phyloP scores from a whole-genome alignment of 148 eudicot species.

The Rhododendron kiyosumense region DNA sequence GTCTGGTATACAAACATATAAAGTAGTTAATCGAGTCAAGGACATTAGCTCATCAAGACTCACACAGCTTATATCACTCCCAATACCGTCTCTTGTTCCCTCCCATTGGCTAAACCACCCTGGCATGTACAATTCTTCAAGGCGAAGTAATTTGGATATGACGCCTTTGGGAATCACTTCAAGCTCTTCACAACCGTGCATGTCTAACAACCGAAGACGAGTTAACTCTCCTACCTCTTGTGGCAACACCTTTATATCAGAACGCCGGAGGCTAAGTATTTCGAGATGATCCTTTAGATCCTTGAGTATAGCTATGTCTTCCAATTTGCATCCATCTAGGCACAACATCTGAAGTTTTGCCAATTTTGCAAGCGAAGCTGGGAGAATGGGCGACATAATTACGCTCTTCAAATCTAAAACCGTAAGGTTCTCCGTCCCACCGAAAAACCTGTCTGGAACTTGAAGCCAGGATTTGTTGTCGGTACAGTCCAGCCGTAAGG shows the following conservation, averaged over 20 bases:
- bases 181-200: rapidly evolving
- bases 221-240: background rate
- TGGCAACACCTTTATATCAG: background rate
- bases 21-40: background rate
- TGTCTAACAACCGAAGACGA: background rate
- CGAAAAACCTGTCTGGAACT: background rate
- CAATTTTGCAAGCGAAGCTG: background rate
- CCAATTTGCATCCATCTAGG: background rate
- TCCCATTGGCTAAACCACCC: background rate
- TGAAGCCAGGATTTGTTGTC: background rate
- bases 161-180: background rate
- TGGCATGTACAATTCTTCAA: background rate
- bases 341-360: background rate
- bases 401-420: background rate
- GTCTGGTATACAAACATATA: background rate
- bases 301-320: background rate
- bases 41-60: background rate
- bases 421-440: background rate
- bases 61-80: background rate
- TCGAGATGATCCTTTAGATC: background rate
- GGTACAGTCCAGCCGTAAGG: background rate
- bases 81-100: background rate
- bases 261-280: background rate
- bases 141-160: background rate
- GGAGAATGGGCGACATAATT: background rate